Evolutionary conservation across 1,284 basidiomycete species (phyloP), one percentile per base, ranked within the genome.

Genomic region (Ceratobasidium sp.): DNA sequence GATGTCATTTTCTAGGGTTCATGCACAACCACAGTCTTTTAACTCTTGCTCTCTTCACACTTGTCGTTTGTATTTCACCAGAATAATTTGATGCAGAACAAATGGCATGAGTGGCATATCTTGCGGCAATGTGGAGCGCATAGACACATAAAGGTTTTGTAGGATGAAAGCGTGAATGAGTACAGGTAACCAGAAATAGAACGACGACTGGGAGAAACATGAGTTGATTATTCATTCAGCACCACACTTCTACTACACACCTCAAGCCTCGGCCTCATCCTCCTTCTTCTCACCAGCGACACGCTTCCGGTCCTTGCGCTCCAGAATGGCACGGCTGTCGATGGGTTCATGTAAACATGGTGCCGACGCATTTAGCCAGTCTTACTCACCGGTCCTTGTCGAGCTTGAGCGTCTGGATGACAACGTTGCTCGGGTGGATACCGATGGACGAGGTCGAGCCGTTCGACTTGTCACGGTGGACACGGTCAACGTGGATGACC

Each of bases 401-500:
- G 72, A 94, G 82, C 82, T 97, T 97, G 82, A 97, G 87, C 77
- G 83, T 90, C 75, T 89, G 90, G 79, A 99, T 95, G 76, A 98
- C 93, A 71, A 98, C 94, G 81, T 98, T 99, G 83, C 92, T 94
- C 73, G 97, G 96, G 86, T 96, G 91, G 77, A 99, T 89, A 76
- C 95, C 95, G 77, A 98, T 94, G 77, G 93, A 91, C 71, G 91
- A 88, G 70, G 95, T 91, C 73, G 95, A 91, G 75, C 97, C 97
- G 80, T 97, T 98, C 75, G 93, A 93, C 85, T 99, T 99, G 85
- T 99, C 97, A 75, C 96, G 89, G 79, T 92, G 90, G 72, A 99
- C 95, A 80, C 96, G 93, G 82, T 99, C 97, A 78, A 99, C 92
- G 84, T 98, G 92, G 81, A 99, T 92, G 70, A 98, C 94, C 93